Percentiles rank a stretch among this genome's conserved stretches.
These are phyloP conservation scores for Xerocomellus amylosporus DNA, from an alignment of 768 basidiomycete species.

Conservation along the genomic window DNA sequence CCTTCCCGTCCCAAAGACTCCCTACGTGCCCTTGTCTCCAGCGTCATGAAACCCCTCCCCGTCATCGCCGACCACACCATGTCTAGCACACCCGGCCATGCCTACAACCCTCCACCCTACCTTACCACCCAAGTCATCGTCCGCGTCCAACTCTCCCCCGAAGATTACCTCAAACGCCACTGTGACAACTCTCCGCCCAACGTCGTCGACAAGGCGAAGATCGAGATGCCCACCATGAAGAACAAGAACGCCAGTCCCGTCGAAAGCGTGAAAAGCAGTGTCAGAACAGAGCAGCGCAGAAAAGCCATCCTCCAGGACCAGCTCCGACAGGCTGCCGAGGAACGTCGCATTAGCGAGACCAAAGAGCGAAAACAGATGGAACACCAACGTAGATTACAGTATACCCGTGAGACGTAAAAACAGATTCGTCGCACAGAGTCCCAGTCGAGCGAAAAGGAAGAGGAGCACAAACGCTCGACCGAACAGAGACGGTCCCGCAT, in stretches of 20 bases:
- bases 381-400: constrained; percentile 47
- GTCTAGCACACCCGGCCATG: not conserved
- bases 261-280: constrained; percentile 19
- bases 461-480: constrained; percentile 39
- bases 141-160: constrained; percentile 20
- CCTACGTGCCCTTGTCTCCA: too few species aligned
- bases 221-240: constrained; percentile 41
- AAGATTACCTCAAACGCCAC: constrained; percentile 26
- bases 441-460: constrained; percentile 43
- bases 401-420: constrained; percentile 50
- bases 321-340: constrained; percentile 42
- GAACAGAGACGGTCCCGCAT: constrained; percentile 39
- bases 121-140: not conserved
- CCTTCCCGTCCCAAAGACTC: constrained; percentile 27
- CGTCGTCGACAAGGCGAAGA: constrained; percentile 38
- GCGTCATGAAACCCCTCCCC: constrained; percentile 24
- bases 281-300: constrained; percentile 29
- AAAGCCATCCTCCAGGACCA: constrained; percentile 46
- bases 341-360: constrained; percentile 43
- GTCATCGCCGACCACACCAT: constrained; percentile 7
- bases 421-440: constrained; percentile 46
- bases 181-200: constrained; percentile 18
- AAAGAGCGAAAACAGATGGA: constrained; percentile 46
- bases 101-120: constrained; percentile 7
- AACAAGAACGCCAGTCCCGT: constrained; percentile 41